phyloP scores from a whole-genome alignment of 1,284 basidiomycete genomes.

The Ceratobasidium sp. region DNA sequence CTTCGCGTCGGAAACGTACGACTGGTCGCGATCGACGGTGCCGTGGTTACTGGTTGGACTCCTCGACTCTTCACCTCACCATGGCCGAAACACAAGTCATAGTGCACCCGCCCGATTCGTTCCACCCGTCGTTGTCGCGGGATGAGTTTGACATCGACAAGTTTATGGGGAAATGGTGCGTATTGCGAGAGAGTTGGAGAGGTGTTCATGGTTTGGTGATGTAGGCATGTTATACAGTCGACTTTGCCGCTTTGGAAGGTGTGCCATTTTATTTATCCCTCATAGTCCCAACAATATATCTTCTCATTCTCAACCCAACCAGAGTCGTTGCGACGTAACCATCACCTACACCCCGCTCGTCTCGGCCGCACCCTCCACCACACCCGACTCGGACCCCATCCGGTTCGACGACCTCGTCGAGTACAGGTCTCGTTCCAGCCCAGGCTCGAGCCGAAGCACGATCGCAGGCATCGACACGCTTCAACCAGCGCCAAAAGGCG shows the following conservation, averaged over 20 bases:
- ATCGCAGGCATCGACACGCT: conserved; percentile 55
- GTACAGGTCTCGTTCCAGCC: conserved; percentile 51
- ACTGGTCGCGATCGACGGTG: too few species aligned
- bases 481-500: conserved; percentile 27
- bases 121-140: conserved; percentile 49
- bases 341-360: conserved; percentile 55
- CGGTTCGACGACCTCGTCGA: conserved; percentile 56
- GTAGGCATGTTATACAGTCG: conserved; percentile 56
- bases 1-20: not conserved
- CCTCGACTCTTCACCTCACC: not conserved
- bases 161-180: conserved; percentile 57
- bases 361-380: conserved; percentile 44
- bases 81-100: not conserved
- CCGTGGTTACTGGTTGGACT: too few species aligned
- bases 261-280: conserved; percentile 31
- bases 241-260: conserved; percentile 61
- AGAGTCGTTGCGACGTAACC: conserved; percentile 57
- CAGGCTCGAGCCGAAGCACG: conserved; percentile 49
- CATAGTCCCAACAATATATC: not conserved
- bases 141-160: conserved; percentile 52
- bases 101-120: conserved; percentile 40
- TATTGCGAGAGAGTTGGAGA: not conserved
- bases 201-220: not conserved
- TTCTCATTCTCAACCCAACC: not conserved
- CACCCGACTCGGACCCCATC: conserved; percentile 44